Conservation (phyloP, 257 asterid species). For the Solanum medicagineum region DNA sequence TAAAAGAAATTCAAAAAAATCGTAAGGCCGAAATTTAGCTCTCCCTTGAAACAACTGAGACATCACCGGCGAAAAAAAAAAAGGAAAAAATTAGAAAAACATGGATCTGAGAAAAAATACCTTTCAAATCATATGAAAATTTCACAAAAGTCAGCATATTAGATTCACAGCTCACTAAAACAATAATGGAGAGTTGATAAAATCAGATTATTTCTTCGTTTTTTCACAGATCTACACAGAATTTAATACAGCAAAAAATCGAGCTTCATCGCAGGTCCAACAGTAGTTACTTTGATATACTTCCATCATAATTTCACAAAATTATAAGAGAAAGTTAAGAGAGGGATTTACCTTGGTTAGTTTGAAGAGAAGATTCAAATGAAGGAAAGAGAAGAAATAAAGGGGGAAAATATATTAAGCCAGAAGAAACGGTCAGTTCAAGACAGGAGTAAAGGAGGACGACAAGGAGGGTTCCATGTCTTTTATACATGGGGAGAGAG, state of each 20-base stretch:
- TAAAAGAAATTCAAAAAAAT: background rate
- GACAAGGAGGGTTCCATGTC: background rate
- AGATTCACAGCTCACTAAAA: background rate
- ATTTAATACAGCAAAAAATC: background rate
- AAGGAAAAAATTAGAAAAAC: background rate
- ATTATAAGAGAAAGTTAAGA: background rate
- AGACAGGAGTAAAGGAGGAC: slow-evolving; percentile 38
- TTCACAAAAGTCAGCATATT: background rate
- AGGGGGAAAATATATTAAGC: background rate
- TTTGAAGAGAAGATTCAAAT: background rate
- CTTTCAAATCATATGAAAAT: background rate
- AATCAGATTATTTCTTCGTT: background rate
- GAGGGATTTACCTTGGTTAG: slow-evolving; percentile 25
- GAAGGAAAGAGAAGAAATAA: background rate
- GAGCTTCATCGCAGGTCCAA: background rate
- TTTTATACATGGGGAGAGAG: background rate
- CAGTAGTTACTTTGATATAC: background rate
- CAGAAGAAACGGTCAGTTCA: slow-evolving; percentile 23
- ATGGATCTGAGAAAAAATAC: background rate
- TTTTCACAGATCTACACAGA: background rate
- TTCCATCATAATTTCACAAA: background rate
- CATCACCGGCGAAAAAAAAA: background rate
- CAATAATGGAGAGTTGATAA: background rate
- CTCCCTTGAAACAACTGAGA: background rate
- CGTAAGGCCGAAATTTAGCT: background rate